phyloP scores from a whole-genome alignment of 1,284 basidiomycete genomes.

The Cystobasidium pallidum region DNA sequence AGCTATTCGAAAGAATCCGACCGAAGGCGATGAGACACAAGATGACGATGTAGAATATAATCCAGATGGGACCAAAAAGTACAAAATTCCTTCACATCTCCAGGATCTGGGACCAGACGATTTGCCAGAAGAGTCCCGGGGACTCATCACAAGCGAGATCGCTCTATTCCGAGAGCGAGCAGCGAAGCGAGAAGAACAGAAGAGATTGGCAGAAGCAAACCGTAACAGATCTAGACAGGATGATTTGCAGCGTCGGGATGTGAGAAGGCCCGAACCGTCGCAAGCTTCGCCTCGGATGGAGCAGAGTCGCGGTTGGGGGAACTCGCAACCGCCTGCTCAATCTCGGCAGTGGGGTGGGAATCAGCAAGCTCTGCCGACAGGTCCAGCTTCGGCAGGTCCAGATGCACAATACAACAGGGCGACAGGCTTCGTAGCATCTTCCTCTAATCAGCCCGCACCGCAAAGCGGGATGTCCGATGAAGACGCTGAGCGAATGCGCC shows the following conservation, averaged over 20 bases:
- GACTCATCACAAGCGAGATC: constrained; percentile 53
- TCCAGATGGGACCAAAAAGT: constrained; percentile 41
- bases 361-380: constrained; percentile 18
- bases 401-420: constrained; percentile 48
- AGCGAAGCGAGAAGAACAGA: constrained; percentile 52
- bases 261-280: constrained; percentile 27
- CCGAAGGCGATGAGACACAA: constrained; percentile 4
- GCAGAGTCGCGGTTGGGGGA: constrained; percentile 30
- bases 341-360: constrained; percentile 20
- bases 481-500: constrained; percentile 33
- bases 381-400: constrained; percentile 9
- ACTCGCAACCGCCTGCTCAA: constrained; percentile 5
- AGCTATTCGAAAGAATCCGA: constrained; percentile 22
- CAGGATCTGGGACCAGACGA: constrained; percentile 54
- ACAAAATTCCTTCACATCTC: constrained; percentile 48
- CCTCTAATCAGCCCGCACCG: constrained; percentile 15
- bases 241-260: constrained; percentile 37
- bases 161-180: constrained; percentile 54
- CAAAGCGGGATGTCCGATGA: constrained; percentile 44
- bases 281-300: constrained; percentile 36
- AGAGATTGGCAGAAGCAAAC: constrained; percentile 47
- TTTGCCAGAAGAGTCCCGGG: constrained; percentile 53
- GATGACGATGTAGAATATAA: constrained; percentile 33
- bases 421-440: constrained; percentile 47
- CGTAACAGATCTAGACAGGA: constrained; percentile 44